These are phyloP conservation scores for Phyllosticta citriasiana DNA, from an alignment of 2,329 filamentous ascomycete species.

Conservation along the genomic window DNA sequence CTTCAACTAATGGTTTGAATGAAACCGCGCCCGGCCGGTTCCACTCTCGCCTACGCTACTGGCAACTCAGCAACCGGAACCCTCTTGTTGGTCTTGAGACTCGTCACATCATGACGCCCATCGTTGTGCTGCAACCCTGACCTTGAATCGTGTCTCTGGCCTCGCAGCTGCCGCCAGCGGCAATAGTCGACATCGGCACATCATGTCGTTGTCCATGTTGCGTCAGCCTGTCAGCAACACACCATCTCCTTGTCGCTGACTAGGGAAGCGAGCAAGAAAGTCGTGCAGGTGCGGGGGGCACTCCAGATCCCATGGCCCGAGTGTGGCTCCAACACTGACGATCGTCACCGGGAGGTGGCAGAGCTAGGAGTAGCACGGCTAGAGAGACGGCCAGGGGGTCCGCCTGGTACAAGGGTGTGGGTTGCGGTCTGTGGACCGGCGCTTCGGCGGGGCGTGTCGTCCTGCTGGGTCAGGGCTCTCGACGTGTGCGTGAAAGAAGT, in stretches of 20 bases:
- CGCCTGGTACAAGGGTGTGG: background rate
- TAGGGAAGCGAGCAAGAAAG: conserved; percentile 5
- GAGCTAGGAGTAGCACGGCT: background rate
- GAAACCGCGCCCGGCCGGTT: conserved; percentile 4
- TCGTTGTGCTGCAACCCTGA: background rate
- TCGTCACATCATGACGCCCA: conserved; percentile 1
- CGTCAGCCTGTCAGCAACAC: conserved; percentile 8
- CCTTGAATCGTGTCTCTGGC: conserved; percentile 2
- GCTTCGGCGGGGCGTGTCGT: conserved; percentile 4
- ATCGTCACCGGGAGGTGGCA: background rate
- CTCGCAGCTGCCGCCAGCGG: background rate
- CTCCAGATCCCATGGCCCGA: conserved; percentile 6
- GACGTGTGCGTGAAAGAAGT: background rate
- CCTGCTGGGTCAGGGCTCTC: background rate
- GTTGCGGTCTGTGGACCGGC: conserved; percentile 6
- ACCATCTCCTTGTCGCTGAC: background rate
- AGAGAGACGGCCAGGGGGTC: background rate
- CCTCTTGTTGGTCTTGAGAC: background rate
- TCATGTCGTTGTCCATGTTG: conserved; percentile 1
- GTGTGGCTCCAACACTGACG: background rate
- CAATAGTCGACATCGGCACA: background rate
- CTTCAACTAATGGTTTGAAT: conserved; percentile 3
- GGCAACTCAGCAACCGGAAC: background rate
- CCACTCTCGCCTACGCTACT: background rate
- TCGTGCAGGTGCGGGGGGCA: conserved; percentile 1